Evolutionary conservation across 257 asterid genomes (phyloP).

Genomic region (Striga asiatica): DNA sequence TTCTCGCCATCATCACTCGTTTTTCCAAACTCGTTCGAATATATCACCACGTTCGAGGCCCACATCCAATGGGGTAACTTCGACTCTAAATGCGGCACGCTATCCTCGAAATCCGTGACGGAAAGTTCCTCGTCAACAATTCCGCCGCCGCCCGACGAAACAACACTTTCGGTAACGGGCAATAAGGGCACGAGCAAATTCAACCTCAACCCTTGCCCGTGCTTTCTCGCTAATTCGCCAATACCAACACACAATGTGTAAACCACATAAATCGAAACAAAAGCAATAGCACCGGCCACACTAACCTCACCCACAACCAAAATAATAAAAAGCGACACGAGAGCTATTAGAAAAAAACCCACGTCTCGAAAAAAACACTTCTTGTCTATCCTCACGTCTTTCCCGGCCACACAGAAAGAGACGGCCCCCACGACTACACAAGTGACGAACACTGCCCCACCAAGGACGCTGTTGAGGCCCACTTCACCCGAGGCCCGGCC

Average conservation of each 20-base stretch:
- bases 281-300: slow-evolving; percentile 45
- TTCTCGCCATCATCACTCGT: not conserved
- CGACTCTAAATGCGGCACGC: slow-evolving; percentile 22
- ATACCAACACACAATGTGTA: slow-evolving; percentile 49
- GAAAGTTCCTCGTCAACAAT: slow-evolving; percentile 8
- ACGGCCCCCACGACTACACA: slow-evolving; percentile 68
- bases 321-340: slow-evolving; percentile 30
- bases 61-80: slow-evolving; percentile 60
- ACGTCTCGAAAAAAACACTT: slow-evolving; percentile 65
- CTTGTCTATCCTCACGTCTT: slow-evolving; percentile 49
- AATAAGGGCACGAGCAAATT: slow-evolving; percentile 28
- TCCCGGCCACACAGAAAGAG: slow-evolving; percentile 38
- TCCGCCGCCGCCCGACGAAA: slow-evolving; percentile 12
- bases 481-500: slow-evolving; percentile 62
- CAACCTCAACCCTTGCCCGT: slow-evolving; percentile 21
- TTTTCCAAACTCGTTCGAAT: slow-evolving; percentile 34
- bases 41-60: slow-evolving; percentile 46
- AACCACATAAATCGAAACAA: slow-evolving; percentile 43
- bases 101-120: slow-evolving; percentile 17
- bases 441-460: slow-evolving; percentile 79
- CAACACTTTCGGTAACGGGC: slow-evolving; percentile 22
- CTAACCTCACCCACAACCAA: slow-evolving; percentile 50
- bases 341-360: slow-evolving; percentile 41
- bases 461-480: slow-evolving; percentile 72
- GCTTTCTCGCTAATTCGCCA: slow-evolving; percentile 34